These are phyloP conservation scores for Pyrenochaeta sp. DNA, from an alignment of 2,329 filamentous ascomycete genomes.

Conservation along the genomic window DNA sequence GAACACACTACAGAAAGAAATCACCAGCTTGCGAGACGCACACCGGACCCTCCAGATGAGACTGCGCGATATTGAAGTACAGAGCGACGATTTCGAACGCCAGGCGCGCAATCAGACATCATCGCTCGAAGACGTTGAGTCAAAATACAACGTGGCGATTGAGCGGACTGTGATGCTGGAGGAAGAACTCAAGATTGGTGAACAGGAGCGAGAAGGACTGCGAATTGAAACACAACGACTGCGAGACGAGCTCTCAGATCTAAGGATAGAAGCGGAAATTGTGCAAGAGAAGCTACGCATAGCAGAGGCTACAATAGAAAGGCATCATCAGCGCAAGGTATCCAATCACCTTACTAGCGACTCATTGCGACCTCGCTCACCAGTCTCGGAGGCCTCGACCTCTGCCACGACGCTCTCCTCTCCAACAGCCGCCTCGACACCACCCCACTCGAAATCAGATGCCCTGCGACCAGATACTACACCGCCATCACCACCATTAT, in stretches of 20 bases:
- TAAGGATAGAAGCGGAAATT: conserved; percentile 95
- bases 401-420: conserved; percentile 84
- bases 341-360: conserved; percentile 59
- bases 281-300: conserved; percentile 92
- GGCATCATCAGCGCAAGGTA: conserved; percentile 61
- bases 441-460: conserved; percentile 73
- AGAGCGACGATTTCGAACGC: conserved; percentile 97
- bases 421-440: conserved; percentile 87
- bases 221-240: conserved; percentile 91
- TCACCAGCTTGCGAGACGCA: conserved; percentile 85
- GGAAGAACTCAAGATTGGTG: conserved; percentile 89
- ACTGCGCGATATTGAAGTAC: conserved; percentile 93
- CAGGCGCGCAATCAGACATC: conserved; percentile 96
- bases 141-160: conserved; percentile 94
- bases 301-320: conserved; percentile 61
- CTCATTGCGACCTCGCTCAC: conserved; percentile 66
- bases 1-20: conserved; percentile 90
- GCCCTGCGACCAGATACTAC: conserved; percentile 74
- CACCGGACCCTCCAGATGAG: conserved; percentile 83
- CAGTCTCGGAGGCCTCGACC: conserved; percentile 79
- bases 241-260: conserved; percentile 88
- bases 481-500: conserved; percentile 92
- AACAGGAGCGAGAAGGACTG: conserved; percentile 88
- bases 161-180: conserved; percentile 93
- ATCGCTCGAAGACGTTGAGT: conserved; percentile 94